A percentile compares a stretch with the other conserved stretches of the same genome.
Evolutionary conservation across 2,329 filamentous ascomycete genomes (phyloP).

Genomic region (Rhynchosporium agropyri): DNA sequence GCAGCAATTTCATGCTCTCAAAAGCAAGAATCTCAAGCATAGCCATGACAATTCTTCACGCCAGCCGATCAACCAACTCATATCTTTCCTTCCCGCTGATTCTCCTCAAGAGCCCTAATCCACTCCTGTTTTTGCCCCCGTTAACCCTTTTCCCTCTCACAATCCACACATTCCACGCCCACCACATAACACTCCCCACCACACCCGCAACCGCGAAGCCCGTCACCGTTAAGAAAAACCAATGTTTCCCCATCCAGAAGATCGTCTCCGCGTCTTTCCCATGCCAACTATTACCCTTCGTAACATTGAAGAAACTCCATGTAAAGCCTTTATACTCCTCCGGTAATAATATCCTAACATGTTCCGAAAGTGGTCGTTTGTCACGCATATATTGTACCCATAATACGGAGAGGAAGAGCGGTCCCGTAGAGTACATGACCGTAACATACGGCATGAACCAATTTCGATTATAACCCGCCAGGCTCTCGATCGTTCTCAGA

Average conservation of each 20-base stretch:
- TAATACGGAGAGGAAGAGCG: conserved; percentile 73
- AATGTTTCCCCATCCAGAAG: conserved; percentile 53
- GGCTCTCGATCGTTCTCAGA: conserved; percentile 65
- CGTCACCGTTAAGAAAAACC: conserved; percentile 43
- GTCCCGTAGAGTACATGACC: conserved; percentile 78
- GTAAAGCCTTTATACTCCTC: conserved; percentile 68
- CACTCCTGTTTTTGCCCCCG: conserved; percentile 16
- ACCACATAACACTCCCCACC: conserved; percentile 37
- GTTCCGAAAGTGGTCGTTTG: conserved; percentile 50
- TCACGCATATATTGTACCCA: conserved; percentile 72
- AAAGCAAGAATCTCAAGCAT: neutral
- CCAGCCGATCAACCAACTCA: conserved; percentile 41
- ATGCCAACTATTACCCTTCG: conserved; percentile 52
- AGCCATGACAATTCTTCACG: conserved; percentile 26
- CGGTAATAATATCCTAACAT: conserved; percentile 69
- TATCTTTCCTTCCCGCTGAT: conserved; percentile 37
- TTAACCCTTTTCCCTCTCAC: conserved; percentile 27
- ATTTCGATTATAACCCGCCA: conserved; percentile 68
- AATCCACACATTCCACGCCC: conserved; percentile 38
- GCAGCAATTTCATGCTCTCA: neutral
- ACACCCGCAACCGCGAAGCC: conserved; percentile 42
- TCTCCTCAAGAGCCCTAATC: conserved; percentile 36
- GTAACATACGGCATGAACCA: conserved; percentile 70
- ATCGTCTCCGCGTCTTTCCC: conserved; percentile 50
- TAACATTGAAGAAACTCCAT: conserved; percentile 70